Percentiles rank a stretch among this genome's conserved stretches.
These are phyloP conservation scores for Sporodiniella umbellata DNA, from an alignment of 371 early-diverging fungal genomes.

Conservation along the genomic window DNA sequence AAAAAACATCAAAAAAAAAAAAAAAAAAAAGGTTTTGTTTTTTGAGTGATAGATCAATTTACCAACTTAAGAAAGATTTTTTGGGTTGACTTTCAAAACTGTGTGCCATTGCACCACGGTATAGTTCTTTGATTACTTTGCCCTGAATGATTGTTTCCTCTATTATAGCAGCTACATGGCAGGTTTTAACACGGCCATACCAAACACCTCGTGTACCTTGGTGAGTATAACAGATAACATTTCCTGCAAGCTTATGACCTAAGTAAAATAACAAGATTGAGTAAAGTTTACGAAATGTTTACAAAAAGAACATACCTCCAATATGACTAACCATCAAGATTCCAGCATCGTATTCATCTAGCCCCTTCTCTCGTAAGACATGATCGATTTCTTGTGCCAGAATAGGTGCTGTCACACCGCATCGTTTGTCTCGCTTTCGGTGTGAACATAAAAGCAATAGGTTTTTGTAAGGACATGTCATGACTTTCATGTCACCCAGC, in stretches of 20 bases:
- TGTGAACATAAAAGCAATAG: conserved; percentile 70
- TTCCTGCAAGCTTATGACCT: conserved; percentile 73
- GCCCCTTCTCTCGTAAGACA: conserved; percentile 46
- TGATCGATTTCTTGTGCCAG: conserved; percentile 61
- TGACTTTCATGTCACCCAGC: conserved; percentile 11
- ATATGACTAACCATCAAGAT: conserved; percentile 61
- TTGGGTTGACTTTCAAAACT: conserved; percentile 35
- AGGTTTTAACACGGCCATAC: conserved; percentile 57
- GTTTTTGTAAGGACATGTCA: conserved; percentile 21
- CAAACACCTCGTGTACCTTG: conserved; percentile 51
- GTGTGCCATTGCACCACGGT: conserved; percentile 49
- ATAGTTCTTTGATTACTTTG: conserved; percentile 50
- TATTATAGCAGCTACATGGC: conserved; percentile 47
- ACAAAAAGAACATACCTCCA: conserved; percentile 42
- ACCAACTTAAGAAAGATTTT: conserved; percentile 19
- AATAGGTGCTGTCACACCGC: conserved; percentile 68
- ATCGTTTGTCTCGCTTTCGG: conserved; percentile 69
- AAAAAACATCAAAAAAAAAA: too few relatives aligned
- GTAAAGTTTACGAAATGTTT: too few relatives aligned
- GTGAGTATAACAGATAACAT: conserved; percentile 54
- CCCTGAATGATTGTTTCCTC: conserved; percentile 45
- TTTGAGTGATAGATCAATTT: too few relatives aligned
- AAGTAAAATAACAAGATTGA: neutral
- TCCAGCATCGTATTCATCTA: conserved; percentile 34
- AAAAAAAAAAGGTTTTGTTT: neutral